Evolutionary conservation across 2,329 filamentous ascomycete genomes (phyloP).

Genomic region (Pseudogymnoascus sp.): DNA sequence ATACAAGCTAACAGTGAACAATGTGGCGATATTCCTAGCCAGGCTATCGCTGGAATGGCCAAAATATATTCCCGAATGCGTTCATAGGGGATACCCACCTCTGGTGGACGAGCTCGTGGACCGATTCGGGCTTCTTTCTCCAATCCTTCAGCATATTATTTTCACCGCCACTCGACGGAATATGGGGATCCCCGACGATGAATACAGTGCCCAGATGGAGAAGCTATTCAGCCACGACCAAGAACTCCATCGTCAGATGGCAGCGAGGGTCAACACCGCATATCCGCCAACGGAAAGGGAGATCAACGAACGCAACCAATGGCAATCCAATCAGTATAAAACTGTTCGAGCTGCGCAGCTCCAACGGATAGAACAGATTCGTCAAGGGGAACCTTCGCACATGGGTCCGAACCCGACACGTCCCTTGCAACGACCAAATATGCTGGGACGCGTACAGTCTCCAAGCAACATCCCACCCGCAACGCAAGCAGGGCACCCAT

Average conservation of each 20-base stretch:
- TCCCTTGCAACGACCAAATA: constrained; percentile 8
- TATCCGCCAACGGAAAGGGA: constrained; percentile 26
- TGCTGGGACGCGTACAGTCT: background rate
- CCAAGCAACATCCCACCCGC: background rate
- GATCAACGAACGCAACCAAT: constrained; percentile 22
- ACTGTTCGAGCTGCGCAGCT: constrained; percentile 16
- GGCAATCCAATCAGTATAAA: constrained; percentile 22
- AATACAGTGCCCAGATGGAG: constrained; percentile 32
- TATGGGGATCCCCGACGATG: constrained; percentile 37
- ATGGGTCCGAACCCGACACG: background rate
- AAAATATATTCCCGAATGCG: constrained; percentile 33
- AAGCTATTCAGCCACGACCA: constrained; percentile 35
- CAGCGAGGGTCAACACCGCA: constrained; percentile 23
- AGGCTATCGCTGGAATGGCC: constrained; percentile 40
- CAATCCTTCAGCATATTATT: constrained; percentile 46
- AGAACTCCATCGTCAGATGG: constrained; percentile 27
- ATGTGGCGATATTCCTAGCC: constrained; percentile 41
- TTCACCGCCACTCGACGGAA: constrained; percentile 47
- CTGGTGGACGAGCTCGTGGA: constrained; percentile 49
- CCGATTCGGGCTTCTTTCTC: constrained; percentile 44
- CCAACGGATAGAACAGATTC: background rate
- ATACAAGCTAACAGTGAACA: constrained; percentile 28
- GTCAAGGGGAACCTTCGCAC: background rate
- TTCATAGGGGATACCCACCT: constrained; percentile 43
- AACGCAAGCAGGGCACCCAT: background rate